A percentile compares a stretch with the other conserved stretches of the same genome.
phyloP scores from a whole-genome alignment of 2,329 filamentous ascomycete genomes.

The Blastomyces emzantsi region DNA sequence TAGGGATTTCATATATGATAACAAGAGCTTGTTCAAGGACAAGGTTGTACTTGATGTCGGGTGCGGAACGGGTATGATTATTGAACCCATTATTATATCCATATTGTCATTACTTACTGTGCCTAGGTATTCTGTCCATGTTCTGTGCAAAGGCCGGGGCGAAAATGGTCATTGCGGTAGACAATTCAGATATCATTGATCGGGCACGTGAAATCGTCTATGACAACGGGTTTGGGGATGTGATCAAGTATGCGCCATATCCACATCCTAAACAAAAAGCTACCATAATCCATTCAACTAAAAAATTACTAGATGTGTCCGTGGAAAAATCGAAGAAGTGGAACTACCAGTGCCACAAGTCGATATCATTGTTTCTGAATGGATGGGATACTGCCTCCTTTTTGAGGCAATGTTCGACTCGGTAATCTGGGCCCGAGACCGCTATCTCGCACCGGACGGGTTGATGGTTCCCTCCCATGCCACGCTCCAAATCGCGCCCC shows the following conservation, averaged over 20 bases:
- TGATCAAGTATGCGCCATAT: conserved; percentile 51
- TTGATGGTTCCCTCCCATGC: conserved; percentile 81
- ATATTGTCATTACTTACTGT: conserved; percentile 18
- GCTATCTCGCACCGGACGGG: conserved; percentile 69
- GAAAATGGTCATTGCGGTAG: conserved; percentile 76
- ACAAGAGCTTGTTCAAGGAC: conserved; percentile 76
- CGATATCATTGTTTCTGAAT: conserved; percentile 92
- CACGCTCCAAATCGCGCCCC: conserved; percentile 71
- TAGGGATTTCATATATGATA: conserved; percentile 87
- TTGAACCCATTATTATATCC: neutral
- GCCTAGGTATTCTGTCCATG: conserved; percentile 75
- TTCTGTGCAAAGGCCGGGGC: conserved; percentile 90
- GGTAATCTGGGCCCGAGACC: conserved; percentile 78
- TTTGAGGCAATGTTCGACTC: conserved; percentile 97
- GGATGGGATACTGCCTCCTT: conserved; percentile 93
- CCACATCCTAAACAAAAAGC: neutral
- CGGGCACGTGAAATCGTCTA: conserved; percentile 79
- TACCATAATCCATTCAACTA: conserved; percentile 10
- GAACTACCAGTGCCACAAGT: conserved; percentile 67
- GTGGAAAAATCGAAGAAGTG: conserved; percentile 84
- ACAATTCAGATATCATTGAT: conserved; percentile 83
- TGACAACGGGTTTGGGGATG: conserved; percentile 63
- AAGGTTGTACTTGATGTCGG: conserved; percentile 88
- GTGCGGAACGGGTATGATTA: conserved; percentile 56
- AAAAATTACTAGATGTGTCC: conserved; percentile 48